These are phyloP conservation scores for Fomes fomentarius DNA, from an alignment of 1,284 basidiomycete species.

Conservation along the genomic window DNA sequence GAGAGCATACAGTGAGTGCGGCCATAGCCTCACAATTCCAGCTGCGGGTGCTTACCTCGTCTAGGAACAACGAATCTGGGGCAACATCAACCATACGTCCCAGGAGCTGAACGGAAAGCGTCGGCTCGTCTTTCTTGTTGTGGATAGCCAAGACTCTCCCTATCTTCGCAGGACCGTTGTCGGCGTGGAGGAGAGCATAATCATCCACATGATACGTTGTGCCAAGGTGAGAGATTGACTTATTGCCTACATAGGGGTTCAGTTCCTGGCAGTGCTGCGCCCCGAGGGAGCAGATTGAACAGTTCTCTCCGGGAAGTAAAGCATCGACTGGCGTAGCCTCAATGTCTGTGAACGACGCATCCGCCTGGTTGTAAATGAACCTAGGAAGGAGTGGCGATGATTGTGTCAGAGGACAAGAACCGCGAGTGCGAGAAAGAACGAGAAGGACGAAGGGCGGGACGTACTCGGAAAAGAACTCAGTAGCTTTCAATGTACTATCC, in stretches of 20 bases:
- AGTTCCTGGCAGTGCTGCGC: slow-evolving; percentile 34
- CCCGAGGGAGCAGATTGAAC: slow-evolving; percentile 45
- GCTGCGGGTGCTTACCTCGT: slow-evolving; percentile 38
- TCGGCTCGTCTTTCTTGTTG: neutral
- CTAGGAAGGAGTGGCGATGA: slow-evolving; percentile 22
- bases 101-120: neutral
- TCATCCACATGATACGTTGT: slow-evolving; percentile 56
- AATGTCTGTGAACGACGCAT: slow-evolving; percentile 38
- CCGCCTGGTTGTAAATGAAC: slow-evolving; percentile 29
- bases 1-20: neutral
- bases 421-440: neutral
- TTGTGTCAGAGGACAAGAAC: neutral
- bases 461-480: slow-evolving; percentile 65
- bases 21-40: slow-evolving; percentile 16
- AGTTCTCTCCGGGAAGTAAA: slow-evolving; percentile 50
- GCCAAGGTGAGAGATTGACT: slow-evolving; percentile 47
- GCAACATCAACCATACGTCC: slow-evolving; percentile 4
- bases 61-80: slow-evolving; percentile 28
- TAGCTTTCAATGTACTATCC: slow-evolving; percentile 6
- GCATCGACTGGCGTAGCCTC: slow-evolving; percentile 11
- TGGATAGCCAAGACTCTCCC: slow-evolving; percentile 37
- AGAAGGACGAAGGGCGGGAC: slow-evolving; percentile 10
- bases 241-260: slow-evolving; percentile 29
- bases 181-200: slow-evolving; percentile 51
- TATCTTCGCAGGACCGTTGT: slow-evolving; percentile 39